phyloP scores from a whole-genome alignment of 2,329 filamentous ascomycete species.

The Huntiella omanensis region DNA sequence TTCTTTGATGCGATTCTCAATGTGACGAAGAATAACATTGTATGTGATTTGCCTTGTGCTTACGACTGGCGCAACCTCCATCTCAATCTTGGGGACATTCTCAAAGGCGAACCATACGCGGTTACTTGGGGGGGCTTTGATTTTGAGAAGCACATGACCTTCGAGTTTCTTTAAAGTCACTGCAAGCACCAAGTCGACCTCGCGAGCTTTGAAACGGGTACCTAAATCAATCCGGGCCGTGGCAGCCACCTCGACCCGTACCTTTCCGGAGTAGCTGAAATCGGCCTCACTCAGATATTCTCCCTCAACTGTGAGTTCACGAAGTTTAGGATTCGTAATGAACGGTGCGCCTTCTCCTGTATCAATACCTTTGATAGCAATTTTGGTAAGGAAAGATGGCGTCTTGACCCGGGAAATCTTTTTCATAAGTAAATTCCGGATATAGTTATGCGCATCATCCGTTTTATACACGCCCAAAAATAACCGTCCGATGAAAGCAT shows the following conservation, averaged over 20 bases:
- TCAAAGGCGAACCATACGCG: conserved; percentile 92
- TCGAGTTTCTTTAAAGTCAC: conserved; percentile 70
- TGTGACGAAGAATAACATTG: conserved; percentile 73
- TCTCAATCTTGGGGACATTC: conserved; percentile 80
- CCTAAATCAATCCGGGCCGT: conserved; percentile 84
- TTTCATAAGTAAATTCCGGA: conserved; percentile 77
- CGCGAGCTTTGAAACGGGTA: conserved; percentile 67
- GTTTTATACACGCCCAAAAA: conserved; percentile 84
- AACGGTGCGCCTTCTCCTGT: conserved; percentile 75
- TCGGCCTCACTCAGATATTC: conserved; percentile 78
- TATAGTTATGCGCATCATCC: conserved; percentile 55
- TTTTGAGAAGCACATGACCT: conserved; percentile 65
- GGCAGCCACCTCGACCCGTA: conserved; percentile 77
- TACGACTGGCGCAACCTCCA: conserved; percentile 89
- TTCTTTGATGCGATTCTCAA: conserved; percentile 87
- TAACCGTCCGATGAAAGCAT: conserved; percentile 71
- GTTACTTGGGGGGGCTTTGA: conserved; percentile 92
- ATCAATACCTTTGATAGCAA: conserved; percentile 66
- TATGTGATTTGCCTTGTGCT: conserved; percentile 93
- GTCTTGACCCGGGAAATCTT: conserved; percentile 91
- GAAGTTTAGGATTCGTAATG: conserved; percentile 73
- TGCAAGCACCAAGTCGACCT: conserved; percentile 76
- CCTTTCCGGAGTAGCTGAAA: conserved; percentile 73
- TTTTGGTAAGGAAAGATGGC: conserved; percentile 71
- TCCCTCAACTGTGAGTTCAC: conserved; percentile 78